Evolutionary conservation across 768 basidiomycete genomes (phyloP).

Genomic region (Grammothele lineata): DNA sequence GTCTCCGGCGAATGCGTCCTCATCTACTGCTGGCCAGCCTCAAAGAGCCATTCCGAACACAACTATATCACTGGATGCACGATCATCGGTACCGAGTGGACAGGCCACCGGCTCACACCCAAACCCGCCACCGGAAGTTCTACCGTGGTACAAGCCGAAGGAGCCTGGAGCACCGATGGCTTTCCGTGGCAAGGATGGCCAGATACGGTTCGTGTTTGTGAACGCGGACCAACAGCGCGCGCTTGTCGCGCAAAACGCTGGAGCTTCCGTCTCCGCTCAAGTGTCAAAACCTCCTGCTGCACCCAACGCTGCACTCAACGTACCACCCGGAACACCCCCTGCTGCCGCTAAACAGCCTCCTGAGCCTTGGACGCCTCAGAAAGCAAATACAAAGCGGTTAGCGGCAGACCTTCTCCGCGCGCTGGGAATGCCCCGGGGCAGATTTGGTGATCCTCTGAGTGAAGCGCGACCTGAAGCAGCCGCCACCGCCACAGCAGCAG

Average conservation of each 20-base stretch:
- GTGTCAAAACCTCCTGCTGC: neutral
- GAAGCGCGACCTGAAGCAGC: too few relatives aligned
- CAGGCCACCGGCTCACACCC: too few relatives aligned
- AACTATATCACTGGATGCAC: too few relatives aligned
- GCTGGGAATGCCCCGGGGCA: conserved; percentile 30
- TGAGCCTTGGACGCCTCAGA: conserved; percentile 28
- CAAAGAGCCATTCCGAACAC: too few relatives aligned
- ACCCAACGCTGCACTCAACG: neutral
- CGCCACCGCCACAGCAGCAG: too few relatives aligned
- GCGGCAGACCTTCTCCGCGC: conserved; percentile 56
- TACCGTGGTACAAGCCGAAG: conserved; percentile 2
- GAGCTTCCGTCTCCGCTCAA: too few relatives aligned
- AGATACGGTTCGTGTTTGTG: neutral
- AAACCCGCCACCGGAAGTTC: too few relatives aligned
- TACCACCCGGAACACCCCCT: neutral
- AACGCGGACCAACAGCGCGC: too few relatives aligned
- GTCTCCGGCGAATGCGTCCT: too few relatives aligned
- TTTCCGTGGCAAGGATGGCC: conserved; percentile 2
- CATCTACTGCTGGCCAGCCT: too few relatives aligned
- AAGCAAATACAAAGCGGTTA: conserved; percentile 47
- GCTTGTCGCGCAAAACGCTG: too few relatives aligned
- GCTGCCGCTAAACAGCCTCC: neutral
- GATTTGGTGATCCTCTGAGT: conserved; percentile 2
- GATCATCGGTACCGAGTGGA: too few relatives aligned
- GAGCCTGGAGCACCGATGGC: conserved; percentile 4